Conservation (phyloP, 306 rosid species). For the Myrica gale region DNA sequence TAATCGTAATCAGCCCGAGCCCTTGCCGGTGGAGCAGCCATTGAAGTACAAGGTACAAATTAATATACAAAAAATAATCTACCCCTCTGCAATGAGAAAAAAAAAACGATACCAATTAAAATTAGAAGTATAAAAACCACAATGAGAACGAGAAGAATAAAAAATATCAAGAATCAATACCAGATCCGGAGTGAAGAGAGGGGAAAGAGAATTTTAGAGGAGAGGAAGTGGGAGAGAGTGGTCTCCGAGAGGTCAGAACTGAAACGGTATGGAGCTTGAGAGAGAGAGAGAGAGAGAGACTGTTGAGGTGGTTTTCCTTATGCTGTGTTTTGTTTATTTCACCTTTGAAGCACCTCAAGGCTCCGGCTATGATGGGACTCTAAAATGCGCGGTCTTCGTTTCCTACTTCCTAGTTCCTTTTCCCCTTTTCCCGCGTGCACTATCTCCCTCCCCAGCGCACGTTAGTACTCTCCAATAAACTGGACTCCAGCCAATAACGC, state of each 20-base stretch:
- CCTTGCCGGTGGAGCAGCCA: slow-evolving; percentile 99
- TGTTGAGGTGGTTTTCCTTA: slow-evolving; percentile 1
- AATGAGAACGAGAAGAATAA: background rate
- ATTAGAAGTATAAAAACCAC: slow-evolving; percentile 1
- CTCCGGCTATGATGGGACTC: slow-evolving; percentile 39
- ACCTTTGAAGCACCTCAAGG: slow-evolving; percentile 15
- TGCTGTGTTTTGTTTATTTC: slow-evolving; percentile 8
- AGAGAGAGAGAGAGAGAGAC: slow-evolving; percentile 36
- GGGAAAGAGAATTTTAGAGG: slow-evolving; percentile 8
- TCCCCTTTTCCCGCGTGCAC: slow-evolving; percentile 20
- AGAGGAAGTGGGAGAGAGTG: slow-evolving; percentile 23
- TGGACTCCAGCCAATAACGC: background rate
- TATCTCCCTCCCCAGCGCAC: slow-evolving; percentile 28
- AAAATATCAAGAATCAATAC: slow-evolving; percentile 22
- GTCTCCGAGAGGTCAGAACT: slow-evolving; percentile 39
- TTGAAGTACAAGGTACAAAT: slow-evolving; percentile 26
- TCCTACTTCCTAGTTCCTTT: slow-evolving; percentile 12
- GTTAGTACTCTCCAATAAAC: slow-evolving; percentile 18
- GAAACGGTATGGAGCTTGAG: slow-evolving; percentile 33
- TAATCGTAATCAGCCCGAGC: slow-evolving; percentile 98
- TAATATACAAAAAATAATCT: slow-evolving; percentile 20
- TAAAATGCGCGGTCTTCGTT: slow-evolving; percentile 24
- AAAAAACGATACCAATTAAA: slow-evolving; percentile 3
- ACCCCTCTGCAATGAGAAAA: slow-evolving; percentile 30
- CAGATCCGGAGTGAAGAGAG: slow-evolving; percentile 42